Conservation (phyloP, 1,139 yeast genomes). For the Oligophagozyma castellii region DNA sequence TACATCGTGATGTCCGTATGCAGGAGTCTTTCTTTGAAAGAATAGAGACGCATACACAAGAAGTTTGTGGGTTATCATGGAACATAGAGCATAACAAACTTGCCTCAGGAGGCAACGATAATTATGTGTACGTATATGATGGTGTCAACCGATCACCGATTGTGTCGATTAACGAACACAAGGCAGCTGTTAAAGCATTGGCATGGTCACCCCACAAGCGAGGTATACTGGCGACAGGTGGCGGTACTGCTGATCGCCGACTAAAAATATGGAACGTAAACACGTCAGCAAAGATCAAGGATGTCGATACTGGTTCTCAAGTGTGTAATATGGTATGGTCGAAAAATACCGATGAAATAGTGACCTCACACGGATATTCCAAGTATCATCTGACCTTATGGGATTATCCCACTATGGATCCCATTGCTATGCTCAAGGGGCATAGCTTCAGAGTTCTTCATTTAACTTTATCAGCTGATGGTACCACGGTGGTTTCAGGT, state of each 20-base stretch:
- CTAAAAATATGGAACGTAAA: conserved; percentile 88
- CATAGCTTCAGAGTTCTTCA: conserved; percentile 89
- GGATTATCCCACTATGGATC: conserved; percentile 91
- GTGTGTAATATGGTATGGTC: conserved; percentile 94
- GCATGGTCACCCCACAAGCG: conserved; percentile 98
- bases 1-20: conserved; percentile 83
- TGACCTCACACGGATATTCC: conserved; percentile 91
- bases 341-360: conserved; percentile 77
- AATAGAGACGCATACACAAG: conserved; percentile 73
- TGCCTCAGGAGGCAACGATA: conserved; percentile 93
- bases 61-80: conserved; percentile 95
- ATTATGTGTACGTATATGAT: conserved; percentile 76
- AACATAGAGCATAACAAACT: conserved; percentile 74
- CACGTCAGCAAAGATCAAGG: conserved; percentile 59
- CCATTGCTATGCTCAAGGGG: conserved; percentile 84
- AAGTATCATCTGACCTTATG: conserved; percentile 85
- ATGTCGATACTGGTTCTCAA: conserved; percentile 89
- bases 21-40: conserved; percentile 70
- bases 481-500: conserved; percentile 95
- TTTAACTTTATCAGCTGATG: conserved; percentile 89
- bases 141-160: conserved; percentile 61
- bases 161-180: conserved; percentile 65
- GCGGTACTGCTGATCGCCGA: conserved; percentile 90
- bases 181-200: conserved; percentile 91
- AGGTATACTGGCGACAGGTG: conserved; percentile 88